Conservation (phyloP, 2,329 filamentous ascomycete genomes). For the Dothideomycetes sp. region DNA sequence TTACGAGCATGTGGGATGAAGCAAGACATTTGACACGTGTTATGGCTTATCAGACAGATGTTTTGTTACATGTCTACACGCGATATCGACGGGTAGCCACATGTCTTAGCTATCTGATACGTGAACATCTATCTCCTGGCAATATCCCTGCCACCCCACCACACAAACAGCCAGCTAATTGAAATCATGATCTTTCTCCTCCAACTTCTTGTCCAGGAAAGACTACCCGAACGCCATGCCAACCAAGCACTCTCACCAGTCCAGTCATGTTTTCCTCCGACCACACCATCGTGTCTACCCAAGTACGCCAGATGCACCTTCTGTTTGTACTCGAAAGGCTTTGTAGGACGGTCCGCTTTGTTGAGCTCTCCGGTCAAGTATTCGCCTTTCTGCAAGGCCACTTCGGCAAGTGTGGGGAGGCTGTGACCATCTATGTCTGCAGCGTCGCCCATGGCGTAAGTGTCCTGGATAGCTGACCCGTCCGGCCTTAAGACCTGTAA, state of each 20-base stretch:
- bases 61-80: no score
- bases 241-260: constrained; percentile 36
- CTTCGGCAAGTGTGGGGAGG: constrained; percentile 30
- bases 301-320: constrained; percentile 33
- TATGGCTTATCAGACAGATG: no score
- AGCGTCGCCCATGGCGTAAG: constrained; percentile 31
- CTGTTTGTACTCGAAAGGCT: constrained; percentile 32
- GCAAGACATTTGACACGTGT: no score
- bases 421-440: constrained; percentile 31
- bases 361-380: constrained; percentile 28
- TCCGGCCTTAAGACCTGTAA: constrained; percentile 24
- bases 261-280: constrained; percentile 32
- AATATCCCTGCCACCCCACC: constrained; percentile 23
- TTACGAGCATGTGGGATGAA: no score
- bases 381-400: constrained; percentile 31
- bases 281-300: constrained; percentile 34
- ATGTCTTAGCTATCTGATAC: neutral
- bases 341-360: constrained; percentile 11
- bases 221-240: constrained; percentile 33
- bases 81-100: neutral
- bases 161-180: constrained; percentile 22
- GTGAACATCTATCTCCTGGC: constrained; percentile 23
- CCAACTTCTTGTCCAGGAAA: constrained; percentile 25
- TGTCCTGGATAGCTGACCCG: constrained; percentile 20
- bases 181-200: constrained; percentile 24